Evolutionary conservation across 768 basidiomycete genomes (phyloP).

Genomic region (Auricularia sp.): DNA sequence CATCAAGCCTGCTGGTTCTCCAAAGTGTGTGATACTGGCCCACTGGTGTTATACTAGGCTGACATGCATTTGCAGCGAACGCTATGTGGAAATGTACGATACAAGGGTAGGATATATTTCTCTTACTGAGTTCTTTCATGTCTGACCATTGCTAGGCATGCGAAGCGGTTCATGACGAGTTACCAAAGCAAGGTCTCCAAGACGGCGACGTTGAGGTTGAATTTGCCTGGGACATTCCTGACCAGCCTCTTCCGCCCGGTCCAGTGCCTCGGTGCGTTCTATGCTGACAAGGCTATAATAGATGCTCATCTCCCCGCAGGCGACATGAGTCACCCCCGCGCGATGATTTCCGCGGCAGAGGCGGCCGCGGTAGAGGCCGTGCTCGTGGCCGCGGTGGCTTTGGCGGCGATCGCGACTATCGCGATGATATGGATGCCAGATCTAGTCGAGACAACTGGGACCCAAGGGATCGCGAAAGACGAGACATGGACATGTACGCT

Average conservation of each 20-base stretch:
- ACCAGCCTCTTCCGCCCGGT: slow-evolving; percentile 38
- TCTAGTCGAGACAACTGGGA: slow-evolving; percentile 16
- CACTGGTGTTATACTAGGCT: background rate
- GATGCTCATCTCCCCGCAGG: background rate
- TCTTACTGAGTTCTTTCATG: background rate
- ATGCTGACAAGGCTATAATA: slow-evolving; percentile 4
- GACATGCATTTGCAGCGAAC: slow-evolving; percentile 42
- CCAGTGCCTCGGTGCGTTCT: slow-evolving; percentile 25
- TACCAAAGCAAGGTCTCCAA: slow-evolving; percentile 67
- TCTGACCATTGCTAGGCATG: slow-evolving; percentile 41
- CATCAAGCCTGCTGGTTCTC: slow-evolving; percentile 52
- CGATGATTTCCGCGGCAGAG: background rate
- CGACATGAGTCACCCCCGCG: background rate
- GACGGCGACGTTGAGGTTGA: slow-evolving; percentile 85
- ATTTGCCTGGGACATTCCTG: slow-evolving; percentile 73
- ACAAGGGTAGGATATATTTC: slow-evolving; percentile 45
- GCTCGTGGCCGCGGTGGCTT: slow-evolving; percentile 30
- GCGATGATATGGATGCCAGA: slow-evolving; percentile 31
- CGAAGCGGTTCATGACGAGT: slow-evolving; percentile 66
- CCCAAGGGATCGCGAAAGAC: background rate
- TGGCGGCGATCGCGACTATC: slow-evolving; percentile 41
- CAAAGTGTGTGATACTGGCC: slow-evolving; percentile 31
- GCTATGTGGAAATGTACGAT: slow-evolving; percentile 92
- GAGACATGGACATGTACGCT: background rate
- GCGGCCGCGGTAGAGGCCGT: slow-evolving; percentile 4